A percentile compares a stretch with the other conserved stretches of the same genome.
These are phyloP conservation scores for Linnemannia zychae DNA, from an alignment of 192 early-diverging fungal genomes.

Conservation along the genomic window DNA sequence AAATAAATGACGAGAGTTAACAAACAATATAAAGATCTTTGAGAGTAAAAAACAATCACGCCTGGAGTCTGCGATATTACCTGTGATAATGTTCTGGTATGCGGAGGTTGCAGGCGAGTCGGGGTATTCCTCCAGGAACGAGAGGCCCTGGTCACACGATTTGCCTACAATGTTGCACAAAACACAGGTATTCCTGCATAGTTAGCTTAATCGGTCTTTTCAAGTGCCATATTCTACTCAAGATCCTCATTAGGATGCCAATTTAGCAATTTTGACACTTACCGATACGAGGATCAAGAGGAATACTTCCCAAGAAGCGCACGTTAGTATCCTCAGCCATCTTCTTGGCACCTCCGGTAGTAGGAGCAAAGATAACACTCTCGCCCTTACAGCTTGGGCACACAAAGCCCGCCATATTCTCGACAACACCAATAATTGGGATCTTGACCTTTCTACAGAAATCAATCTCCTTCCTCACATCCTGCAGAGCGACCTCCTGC, in stretches of 20 bases:
- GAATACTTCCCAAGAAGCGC: constrained; percentile 78
- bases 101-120: constrained; percentile 88
- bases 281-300: constrained; percentile 84
- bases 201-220: not conserved
- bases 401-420: constrained; percentile 98
- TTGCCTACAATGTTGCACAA: constrained; percentile 25
- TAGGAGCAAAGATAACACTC: constrained; percentile 82
- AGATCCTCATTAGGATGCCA: too few species aligned
- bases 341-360: constrained; percentile 78
- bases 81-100: constrained; percentile 72
- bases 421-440: constrained; percentile 92
- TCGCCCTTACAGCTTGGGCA: constrained; percentile 89
- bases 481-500: constrained; percentile 88
- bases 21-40: too few species aligned
- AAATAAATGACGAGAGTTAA: not conserved
- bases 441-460: constrained; percentile 95
- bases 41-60: too few species aligned
- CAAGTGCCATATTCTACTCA: too few species aligned
- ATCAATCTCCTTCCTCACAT: constrained; percentile 98
- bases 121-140: constrained; percentile 90
- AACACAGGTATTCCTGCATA: not conserved
- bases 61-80: constrained; percentile 34
- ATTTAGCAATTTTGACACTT: too few species aligned
- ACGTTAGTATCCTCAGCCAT: constrained; percentile 76
- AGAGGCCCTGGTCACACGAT: constrained; percentile 87